Evolutionary conservation across 176 grass and related monocot genomes (phyloP).

Genomic region (Puccinellia tenuiflora): DNA sequence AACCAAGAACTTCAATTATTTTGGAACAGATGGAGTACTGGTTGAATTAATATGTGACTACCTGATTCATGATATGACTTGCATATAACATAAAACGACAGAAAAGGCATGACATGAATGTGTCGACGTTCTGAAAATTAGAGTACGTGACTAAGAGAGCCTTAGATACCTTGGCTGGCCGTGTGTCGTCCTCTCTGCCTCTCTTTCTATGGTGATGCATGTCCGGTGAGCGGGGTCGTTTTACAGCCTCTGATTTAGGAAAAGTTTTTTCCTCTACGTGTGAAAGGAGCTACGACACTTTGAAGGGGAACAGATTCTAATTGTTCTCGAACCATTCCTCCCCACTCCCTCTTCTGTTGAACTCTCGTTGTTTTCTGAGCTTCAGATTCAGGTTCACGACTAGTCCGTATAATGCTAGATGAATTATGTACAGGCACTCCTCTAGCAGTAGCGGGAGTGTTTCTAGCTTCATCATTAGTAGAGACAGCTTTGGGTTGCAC

Average conservation of each 20-base stretch:
- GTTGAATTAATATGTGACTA: neutral
- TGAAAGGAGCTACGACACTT: constrained; percentile 62
- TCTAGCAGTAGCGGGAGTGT: constrained; percentile 10
- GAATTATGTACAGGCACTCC: constrained; percentile 22
- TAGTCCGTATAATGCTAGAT: constrained; percentile 9
- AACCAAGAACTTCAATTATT: no score
- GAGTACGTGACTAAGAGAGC: neutral
- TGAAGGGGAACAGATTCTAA: constrained; percentile 52
- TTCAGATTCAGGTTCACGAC: constrained; percentile 36
- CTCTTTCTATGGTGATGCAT: constrained; percentile 46
- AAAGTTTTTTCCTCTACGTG: constrained; percentile 38
- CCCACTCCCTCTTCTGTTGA: constrained; percentile 55
- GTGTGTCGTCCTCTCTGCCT: constrained; percentile 39
- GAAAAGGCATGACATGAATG: neutral
- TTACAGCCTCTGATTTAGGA: constrained; percentile 28
- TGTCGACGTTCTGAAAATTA: constrained; percentile 8
- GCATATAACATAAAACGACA: neutral
- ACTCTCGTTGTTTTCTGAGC: constrained; percentile 28
- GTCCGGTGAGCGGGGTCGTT: constrained; percentile 26
- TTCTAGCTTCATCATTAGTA: constrained; percentile 30
- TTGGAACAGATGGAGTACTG: neutral
- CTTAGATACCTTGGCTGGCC: constrained; percentile 46
- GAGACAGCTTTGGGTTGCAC: constrained; percentile 40
- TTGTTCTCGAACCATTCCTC: constrained; percentile 35
- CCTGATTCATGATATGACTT: constrained; percentile 3